Percentiles rank a stretch among this genome's conserved stretches.
Conservation (phyloP, 139 green algal species). For the Picochlorum sp. region DNA sequence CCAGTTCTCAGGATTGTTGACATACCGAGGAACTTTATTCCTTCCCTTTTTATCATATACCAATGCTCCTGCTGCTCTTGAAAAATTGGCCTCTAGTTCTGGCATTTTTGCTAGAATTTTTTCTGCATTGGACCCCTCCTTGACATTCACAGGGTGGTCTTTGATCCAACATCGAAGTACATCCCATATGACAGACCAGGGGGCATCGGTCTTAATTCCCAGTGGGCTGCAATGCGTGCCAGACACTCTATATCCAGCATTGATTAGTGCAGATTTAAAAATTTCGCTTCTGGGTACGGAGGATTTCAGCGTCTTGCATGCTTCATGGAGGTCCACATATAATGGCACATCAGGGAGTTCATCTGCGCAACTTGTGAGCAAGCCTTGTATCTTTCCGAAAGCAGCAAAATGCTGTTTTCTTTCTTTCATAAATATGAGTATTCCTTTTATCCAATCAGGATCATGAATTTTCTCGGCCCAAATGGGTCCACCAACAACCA, state of each 20-base stretch:
- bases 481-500: slow-evolving; percentile 86
- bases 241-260: slow-evolving; percentile 70
- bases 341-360: slow-evolving; percentile 78
- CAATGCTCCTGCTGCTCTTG: slow-evolving; percentile 29
- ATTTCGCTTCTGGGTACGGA: slow-evolving; percentile 47
- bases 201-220: slow-evolving; percentile 91
- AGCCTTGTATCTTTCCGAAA: slow-evolving; percentile 55
- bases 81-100: slow-evolving; percentile 63
- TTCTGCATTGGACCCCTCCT: slow-evolving; percentile 16
- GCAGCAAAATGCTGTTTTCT: slow-evolving; percentile 6
- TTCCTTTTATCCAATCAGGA: slow-evolving; percentile 40
- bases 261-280: slow-evolving; percentile 82
- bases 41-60: slow-evolving; percentile 24
- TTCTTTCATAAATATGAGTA: slow-evolving; percentile 18
- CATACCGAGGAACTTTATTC: slow-evolving; percentile 43
- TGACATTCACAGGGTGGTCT: slow-evolving; percentile 38
- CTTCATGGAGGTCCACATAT: slow-evolving; percentile 69
- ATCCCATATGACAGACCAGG: slow-evolving; percentile 73
- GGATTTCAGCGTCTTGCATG: slow-evolving; percentile 64
- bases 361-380: slow-evolving; percentile 64
- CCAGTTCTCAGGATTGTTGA: slow-evolving; percentile 87
- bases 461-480: slow-evolving; percentile 88
- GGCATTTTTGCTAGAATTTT: slow-evolving; percentile 64
- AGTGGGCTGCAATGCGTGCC: slow-evolving; percentile 75
- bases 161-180: slow-evolving; percentile 72